phyloP scores from a whole-genome alignment of 352 stramenopile species.

The Pilasporangium apinafurcum region DNA sequence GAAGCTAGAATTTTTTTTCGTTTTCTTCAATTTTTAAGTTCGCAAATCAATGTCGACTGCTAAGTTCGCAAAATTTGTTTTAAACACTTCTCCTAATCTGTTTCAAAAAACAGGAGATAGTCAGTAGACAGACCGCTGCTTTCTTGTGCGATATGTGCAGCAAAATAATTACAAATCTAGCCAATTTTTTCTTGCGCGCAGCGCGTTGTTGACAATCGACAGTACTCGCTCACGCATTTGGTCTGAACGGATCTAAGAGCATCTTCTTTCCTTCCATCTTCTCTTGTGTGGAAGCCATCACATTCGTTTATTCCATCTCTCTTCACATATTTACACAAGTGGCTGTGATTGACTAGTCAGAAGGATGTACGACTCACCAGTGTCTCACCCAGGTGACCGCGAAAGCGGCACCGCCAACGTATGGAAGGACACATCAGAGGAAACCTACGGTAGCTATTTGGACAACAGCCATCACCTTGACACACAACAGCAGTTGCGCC shows the following conservation, averaged over 20 bases:
- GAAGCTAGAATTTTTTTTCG: too few species aligned
- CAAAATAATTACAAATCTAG: too few species aligned
- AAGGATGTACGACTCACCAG: constrained; percentile 12
- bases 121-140: too few species aligned
- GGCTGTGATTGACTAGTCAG: background rate
- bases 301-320: background rate
- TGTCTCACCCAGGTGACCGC: too few species aligned
- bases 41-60: too few species aligned
- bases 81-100: too few species aligned
- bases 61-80: too few species aligned
- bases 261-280: background rate
- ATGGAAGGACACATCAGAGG: constrained; percentile 69
- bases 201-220: too few species aligned
- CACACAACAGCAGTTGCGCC: constrained; percentile 12
- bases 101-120: too few species aligned
- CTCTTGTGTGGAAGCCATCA: background rate
- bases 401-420: constrained; percentile 32
- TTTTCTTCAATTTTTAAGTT: too few species aligned
- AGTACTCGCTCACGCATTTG: background rate
- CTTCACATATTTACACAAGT: background rate
- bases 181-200: too few species aligned
- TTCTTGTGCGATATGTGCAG: too few species aligned
- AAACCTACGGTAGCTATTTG: constrained; percentile 71
- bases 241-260: background rate
- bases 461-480: constrained; percentile 25